Evolutionary conservation across 2,329 filamentous ascomycete genomes (phyloP), one percentile per base, ranked within the genome.

Genomic region (Monilinia vaccinii-corymbosi): DNA sequence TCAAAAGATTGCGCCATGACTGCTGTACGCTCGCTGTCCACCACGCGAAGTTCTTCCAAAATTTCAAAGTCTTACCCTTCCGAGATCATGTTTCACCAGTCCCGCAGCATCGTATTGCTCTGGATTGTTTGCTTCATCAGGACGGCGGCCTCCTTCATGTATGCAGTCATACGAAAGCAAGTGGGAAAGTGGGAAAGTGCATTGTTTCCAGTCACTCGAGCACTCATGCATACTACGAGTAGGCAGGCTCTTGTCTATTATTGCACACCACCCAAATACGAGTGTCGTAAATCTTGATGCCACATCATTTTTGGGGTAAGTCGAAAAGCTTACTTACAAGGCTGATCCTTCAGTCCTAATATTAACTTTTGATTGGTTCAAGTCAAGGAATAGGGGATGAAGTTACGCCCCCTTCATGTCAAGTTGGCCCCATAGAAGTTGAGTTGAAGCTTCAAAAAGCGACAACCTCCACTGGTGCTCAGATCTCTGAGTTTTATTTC

Each of bases 21-120:
- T 42, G 50, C 23, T n/a, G n/a, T n/a, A n/a, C n/a, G n/a, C n/a
- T n/a, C 55, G 55, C 55, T 49, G 31, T 49, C 31, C 55, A 49
- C 44, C 31, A 57, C 55, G 55, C 44, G 55, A 23, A 31, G 11
- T 53, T 44, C 25, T 44, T 31, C 25, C 38, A 11, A 42, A 8
- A 42, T 44, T 16, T 53, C 9, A 25, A 53, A 44, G 18, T 4
- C 21, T 32, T 56, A n/a, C 21, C 46, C 44, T 47, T 28, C 42
- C 42, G 16, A 47, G 18, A 36, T 46, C 25, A 3, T 6, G 25
- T 28, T 28, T 36, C 32, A 36, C 42, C 42, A 34, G n/a, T 36
- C 14, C 10, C 18, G 34, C n/a, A 28, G 8, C 5, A 42, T 31
- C 14, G 48, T 40, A 8, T 51, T 51, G 25, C 34, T 34, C 23